Base-by-base conservation (phyloP, 257 asterid genomes). In the Gynochthodes officinalis region DNA sequence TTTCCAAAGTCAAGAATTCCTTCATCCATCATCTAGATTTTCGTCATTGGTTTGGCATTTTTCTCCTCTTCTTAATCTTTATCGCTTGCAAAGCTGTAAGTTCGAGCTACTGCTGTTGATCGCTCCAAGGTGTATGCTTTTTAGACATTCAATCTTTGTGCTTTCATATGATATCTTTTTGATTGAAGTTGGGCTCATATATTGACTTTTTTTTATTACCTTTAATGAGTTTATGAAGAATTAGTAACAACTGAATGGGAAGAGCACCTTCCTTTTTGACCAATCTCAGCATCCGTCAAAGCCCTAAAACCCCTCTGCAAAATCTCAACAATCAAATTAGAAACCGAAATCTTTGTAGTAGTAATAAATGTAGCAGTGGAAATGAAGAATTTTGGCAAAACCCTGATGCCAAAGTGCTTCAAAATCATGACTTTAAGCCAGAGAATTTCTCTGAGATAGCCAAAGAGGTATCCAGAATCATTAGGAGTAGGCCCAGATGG, bases 401-500 rank as follows among this genome's bases (percentile, higher is more conserved):
- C 64, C 60, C 76, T 69, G 79, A 77, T 81, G 78, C 62, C 30
- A 19, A 21, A 69, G 30, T 23, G 52, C 78, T 80, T 72, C 74
- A 74, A 74, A 79, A 70, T 78, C 83, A 72, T 68, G 63, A 55
- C 43, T 61, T 59, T 46, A 74, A 12, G 48, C 71, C 15, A 4
- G 74, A 50, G 33, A 58, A 62, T 67, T 64, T 68, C 27, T 55
- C 8, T 42, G 84, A 83, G 80, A 73, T 84, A 64, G 90, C 94
- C 18, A 82, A 79, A 68, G 88, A 83, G 71, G 87, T 92, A 27
- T 82, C 86, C 9, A 79, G 42, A 54, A 58, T 80, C 48, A 82
- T 92, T 40, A 76, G 82, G 64, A 70, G 86, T 60, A 76, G 71
- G 50, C 92, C 95, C 15, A 83, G 89, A 54, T 92, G 97, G 97